Conservation (phyloP, 257 asterid species). For the Nicotiana sylvestris region DNA sequence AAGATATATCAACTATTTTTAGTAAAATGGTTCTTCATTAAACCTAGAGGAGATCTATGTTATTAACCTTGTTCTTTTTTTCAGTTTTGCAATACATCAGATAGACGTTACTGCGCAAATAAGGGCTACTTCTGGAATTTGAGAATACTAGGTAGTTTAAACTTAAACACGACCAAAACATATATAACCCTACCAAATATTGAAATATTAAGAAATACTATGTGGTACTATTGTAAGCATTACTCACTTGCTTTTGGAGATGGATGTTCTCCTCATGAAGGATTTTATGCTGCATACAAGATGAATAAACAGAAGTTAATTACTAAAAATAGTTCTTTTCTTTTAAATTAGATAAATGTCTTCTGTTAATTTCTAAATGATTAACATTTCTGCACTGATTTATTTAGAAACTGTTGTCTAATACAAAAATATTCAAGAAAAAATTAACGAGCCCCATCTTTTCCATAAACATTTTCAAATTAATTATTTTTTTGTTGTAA, state of each 20-base stretch:
- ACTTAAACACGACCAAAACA: not conserved
- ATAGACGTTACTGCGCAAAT: not conserved
- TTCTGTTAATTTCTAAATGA: not conserved
- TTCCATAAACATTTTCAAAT: not conserved
- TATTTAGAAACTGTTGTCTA: not conserved
- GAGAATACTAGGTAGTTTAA: not conserved
- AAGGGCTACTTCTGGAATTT: not conserved
- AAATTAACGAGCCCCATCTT: not conserved
- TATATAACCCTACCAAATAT: not conserved
- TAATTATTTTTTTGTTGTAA: not conserved
- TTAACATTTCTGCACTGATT: not conserved
- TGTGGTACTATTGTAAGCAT: not conserved
- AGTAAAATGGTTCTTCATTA: not conserved
- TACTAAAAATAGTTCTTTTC: not conserved
- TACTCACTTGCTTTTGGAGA: slow-evolving; percentile 52
- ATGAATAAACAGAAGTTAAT: not conserved
- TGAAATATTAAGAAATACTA: not conserved
- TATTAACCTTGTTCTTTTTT: not conserved
- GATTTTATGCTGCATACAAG: slow-evolving; percentile 40
- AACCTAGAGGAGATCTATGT: no score
- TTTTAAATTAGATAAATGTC: not conserved
- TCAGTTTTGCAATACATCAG: not conserved
- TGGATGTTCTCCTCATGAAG: slow-evolving; percentile 51
- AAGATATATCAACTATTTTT: not conserved
- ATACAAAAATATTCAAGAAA: not conserved